phyloP scores from a whole-genome alignment of 2,329 filamentous ascomycete species.

The Sporothrix pseudoabietina region DNA sequence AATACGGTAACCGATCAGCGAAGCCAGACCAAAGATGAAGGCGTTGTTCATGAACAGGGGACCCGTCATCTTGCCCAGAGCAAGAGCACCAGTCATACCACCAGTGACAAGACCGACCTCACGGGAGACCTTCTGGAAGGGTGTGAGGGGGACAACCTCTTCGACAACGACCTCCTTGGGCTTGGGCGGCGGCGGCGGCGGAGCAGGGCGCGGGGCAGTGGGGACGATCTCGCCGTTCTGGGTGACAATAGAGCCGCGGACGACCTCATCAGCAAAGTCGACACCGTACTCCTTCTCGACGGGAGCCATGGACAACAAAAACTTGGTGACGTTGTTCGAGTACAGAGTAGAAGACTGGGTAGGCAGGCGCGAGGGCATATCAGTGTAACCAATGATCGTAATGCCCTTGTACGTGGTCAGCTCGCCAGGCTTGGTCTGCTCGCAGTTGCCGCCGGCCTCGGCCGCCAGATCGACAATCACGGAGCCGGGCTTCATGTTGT shows the following conservation, averaged over 20 bases:
- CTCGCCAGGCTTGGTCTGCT: slow-evolving; percentile 74
- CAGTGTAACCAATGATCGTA: slow-evolving; percentile 85
- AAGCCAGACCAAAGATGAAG: slow-evolving; percentile 81
- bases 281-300: slow-evolving; percentile 78
- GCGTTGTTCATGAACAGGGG: slow-evolving; percentile 86
- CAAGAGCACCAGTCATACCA: slow-evolving; percentile 74
- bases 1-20: slow-evolving; percentile 82
- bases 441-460: slow-evolving; percentile 86
- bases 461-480: slow-evolving; percentile 86
- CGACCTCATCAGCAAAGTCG: slow-evolving; percentile 81
- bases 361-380: slow-evolving; percentile 81
- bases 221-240: slow-evolving; percentile 75
- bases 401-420: slow-evolving; percentile 73
- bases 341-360: slow-evolving; percentile 89
- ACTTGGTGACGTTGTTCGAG: slow-evolving; percentile 92
- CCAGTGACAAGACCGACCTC: slow-evolving; percentile 75
- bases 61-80: slow-evolving; percentile 77
- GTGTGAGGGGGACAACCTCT: slow-evolving; percentile 66
- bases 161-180: slow-evolving; percentile 60
- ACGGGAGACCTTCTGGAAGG: slow-evolving; percentile 77
- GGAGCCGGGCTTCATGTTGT: slow-evolving; percentile 86
- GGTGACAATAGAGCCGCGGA: slow-evolving; percentile 81
- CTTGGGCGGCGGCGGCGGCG: slow-evolving; percentile 58
- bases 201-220: slow-evolving; percentile 68
- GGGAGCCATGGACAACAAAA: slow-evolving; percentile 78